Conservation (phyloP, 306 rosid species). For the Vicia sativa region DNA sequence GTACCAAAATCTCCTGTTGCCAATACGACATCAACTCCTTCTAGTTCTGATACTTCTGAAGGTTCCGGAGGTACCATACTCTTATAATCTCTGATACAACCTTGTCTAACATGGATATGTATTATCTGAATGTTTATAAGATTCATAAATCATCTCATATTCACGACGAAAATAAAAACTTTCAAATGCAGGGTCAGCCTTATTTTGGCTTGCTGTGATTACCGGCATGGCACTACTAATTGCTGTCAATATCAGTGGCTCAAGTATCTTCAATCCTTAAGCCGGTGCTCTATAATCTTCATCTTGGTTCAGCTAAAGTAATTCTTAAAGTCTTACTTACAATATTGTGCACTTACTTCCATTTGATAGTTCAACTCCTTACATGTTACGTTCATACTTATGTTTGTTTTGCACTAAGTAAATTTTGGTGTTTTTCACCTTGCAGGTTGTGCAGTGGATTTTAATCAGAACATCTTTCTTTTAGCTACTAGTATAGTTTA, state of each 20-base stretch:
- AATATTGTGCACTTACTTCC: too few relatives aligned
- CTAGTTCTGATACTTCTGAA: slow-evolving; percentile 48
- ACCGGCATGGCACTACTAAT: slow-evolving; percentile 68
- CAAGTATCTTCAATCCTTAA: slow-evolving; percentile 91
- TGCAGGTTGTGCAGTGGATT: slow-evolving; percentile 39
- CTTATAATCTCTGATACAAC: background rate
- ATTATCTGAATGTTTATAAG: slow-evolving; percentile 19
- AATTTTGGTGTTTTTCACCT: slow-evolving; percentile 13
- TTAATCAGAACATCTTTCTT: slow-evolving; percentile 15
- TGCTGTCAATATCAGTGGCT: slow-evolving; percentile 77
- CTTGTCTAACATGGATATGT: background rate
- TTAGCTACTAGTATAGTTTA: slow-evolving; percentile 1
- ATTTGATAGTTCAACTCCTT: background rate
- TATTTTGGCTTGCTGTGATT: slow-evolving; percentile 87
- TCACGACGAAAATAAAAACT: slow-evolving; percentile 36
- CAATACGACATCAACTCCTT: slow-evolving; percentile 47
- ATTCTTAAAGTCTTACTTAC: slow-evolving; percentile 25
- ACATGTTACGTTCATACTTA: slow-evolving; percentile 8
- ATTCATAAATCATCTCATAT: slow-evolving; percentile 1
- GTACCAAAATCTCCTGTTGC: slow-evolving; percentile 46
- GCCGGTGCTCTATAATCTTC: slow-evolving; percentile 30
- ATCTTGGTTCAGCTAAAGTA: slow-evolving; percentile 46
- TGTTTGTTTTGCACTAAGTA: background rate
- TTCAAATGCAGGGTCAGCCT: slow-evolving; percentile 64
- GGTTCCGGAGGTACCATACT: slow-evolving; percentile 60